Conservation (phyloP, 257 asterid genomes). For the Primulina huaijiensis region DNA sequence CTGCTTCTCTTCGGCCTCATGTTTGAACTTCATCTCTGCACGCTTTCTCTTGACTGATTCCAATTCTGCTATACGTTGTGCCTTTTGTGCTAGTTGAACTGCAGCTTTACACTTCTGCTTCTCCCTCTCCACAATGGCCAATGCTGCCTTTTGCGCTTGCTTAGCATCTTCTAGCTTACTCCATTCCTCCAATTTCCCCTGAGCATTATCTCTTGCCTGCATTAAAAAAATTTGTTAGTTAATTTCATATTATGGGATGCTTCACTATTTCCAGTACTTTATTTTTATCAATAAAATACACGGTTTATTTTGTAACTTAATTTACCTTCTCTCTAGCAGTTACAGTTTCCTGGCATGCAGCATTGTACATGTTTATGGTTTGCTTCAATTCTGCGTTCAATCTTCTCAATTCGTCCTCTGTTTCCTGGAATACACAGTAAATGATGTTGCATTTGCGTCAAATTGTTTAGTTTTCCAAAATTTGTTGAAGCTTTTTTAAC, state of each 20-base stretch:
- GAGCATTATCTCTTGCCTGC: constrained; percentile 45
- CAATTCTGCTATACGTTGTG: constrained; percentile 67
- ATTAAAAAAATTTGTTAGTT: constrained; percentile 2
- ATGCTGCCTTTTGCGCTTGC: constrained; percentile 44
- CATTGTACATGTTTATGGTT: constrained; percentile 51
- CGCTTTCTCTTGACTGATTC: constrained; percentile 56
- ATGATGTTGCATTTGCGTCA: background rate
- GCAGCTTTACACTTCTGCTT: constrained; percentile 69
- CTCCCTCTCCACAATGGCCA: constrained; percentile 60
- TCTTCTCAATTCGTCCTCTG: constrained; percentile 68
- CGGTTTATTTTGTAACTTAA: background rate
- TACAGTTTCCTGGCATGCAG: constrained; percentile 49
- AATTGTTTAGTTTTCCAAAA: no score
- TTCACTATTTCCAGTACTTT: constrained; percentile 10
- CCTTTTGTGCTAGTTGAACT: constrained; percentile 70
- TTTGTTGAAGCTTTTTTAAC: background rate
- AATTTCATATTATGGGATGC: constrained; percentile 4
- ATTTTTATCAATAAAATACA: background rate
- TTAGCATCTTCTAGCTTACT: constrained; percentile 41
- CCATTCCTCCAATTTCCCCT: constrained; percentile 42
- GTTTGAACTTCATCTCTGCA: constrained; percentile 54
- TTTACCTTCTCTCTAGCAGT: constrained; percentile 45
- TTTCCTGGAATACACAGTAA: constrained; percentile 40
- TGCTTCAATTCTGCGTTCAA: constrained; percentile 62
- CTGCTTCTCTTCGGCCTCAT: constrained; percentile 59